phyloP scores from a whole-genome alignment of 2,329 filamentous ascomycete genomes.

The Penicillium concentricum region DNA sequence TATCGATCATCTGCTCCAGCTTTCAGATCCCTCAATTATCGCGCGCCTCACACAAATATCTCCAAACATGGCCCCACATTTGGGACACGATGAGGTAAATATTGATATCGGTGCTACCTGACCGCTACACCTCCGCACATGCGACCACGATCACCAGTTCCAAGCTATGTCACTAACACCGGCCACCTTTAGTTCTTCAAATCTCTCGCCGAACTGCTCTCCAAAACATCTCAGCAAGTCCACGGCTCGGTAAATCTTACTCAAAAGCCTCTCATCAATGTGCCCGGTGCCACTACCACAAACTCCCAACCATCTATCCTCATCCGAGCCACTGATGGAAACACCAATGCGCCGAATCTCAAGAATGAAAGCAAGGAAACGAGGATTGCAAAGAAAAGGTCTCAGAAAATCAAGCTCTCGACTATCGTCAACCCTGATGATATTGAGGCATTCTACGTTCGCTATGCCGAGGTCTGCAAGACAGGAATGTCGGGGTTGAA shows the following conservation, averaged over 20 bases:
- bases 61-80: slow-evolving; percentile 34
- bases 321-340: slow-evolving; percentile 81
- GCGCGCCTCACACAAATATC: neutral
- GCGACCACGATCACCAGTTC: slow-evolving; percentile 11
- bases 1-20: slow-evolving; percentile 8
- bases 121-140: slow-evolving; percentile 3
- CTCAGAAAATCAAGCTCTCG: slow-evolving; percentile 72
- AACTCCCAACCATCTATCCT: slow-evolving; percentile 72
- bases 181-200: slow-evolving; percentile 41
- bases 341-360: slow-evolving; percentile 50
- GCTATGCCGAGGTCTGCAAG: slow-evolving; percentile 91
- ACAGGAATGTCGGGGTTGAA: slow-evolving; percentile 83
- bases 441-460: slow-evolving; percentile 75
- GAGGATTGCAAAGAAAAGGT: slow-evolving; percentile 42
- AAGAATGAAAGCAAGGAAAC: slow-evolving; percentile 30
- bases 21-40: slow-evolving; percentile 3
- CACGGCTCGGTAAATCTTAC: slow-evolving; percentile 47
- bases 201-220: slow-evolving; percentile 40
- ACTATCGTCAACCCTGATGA: slow-evolving; percentile 76
- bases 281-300: slow-evolving; percentile 42
- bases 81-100: slow-evolving; percentile 45
- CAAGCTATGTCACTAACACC: slow-evolving; percentile 13
- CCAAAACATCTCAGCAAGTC: slow-evolving; percentile 39
- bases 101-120: neutral
- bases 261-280: slow-evolving; percentile 40